These are phyloP conservation scores for Durusdinium trenchii DNA, from an alignment of 73 alveolate species.

Conservation along the genomic window DNA sequence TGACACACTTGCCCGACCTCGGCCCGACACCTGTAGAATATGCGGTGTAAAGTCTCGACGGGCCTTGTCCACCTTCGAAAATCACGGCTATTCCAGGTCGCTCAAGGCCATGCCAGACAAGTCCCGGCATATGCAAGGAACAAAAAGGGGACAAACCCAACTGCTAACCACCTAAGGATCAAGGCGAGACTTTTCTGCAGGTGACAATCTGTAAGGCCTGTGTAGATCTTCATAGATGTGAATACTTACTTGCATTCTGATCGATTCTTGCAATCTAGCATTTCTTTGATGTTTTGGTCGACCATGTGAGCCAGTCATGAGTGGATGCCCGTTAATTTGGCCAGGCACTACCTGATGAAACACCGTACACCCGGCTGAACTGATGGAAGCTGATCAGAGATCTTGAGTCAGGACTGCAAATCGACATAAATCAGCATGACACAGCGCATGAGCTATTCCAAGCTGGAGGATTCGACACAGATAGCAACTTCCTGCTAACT, in stretches of 20 bases:
- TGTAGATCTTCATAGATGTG: not conserved
- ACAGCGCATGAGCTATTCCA: not conserved
- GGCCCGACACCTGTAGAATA: no score
- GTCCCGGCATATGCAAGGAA: no score
- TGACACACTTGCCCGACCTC: no score
- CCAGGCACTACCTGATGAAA: slow-evolving; percentile 40
- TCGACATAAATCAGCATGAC: not conserved
- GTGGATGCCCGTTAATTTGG: not conserved
- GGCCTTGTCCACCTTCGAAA: no score
- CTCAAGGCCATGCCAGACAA: no score
- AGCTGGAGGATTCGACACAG: not conserved
- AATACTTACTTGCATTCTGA: not conserved
- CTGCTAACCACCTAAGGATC: no score
- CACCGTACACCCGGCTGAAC: slow-evolving; percentile 53
- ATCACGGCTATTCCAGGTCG: no score
- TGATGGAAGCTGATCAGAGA: not conserved
- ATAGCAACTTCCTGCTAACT: not conserved
- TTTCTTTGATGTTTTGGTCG: no score
- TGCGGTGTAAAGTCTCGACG: no score
- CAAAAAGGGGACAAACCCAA: no score
- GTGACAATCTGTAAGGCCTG: not conserved
- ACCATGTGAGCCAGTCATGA: not conserved
- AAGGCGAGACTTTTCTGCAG: not conserved
- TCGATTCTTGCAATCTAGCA: not conserved
- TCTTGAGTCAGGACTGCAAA: not conserved